Evolutionary conservation across 2,329 filamentous ascomycete species (phyloP).

Genomic region (Orbilia quercus): DNA sequence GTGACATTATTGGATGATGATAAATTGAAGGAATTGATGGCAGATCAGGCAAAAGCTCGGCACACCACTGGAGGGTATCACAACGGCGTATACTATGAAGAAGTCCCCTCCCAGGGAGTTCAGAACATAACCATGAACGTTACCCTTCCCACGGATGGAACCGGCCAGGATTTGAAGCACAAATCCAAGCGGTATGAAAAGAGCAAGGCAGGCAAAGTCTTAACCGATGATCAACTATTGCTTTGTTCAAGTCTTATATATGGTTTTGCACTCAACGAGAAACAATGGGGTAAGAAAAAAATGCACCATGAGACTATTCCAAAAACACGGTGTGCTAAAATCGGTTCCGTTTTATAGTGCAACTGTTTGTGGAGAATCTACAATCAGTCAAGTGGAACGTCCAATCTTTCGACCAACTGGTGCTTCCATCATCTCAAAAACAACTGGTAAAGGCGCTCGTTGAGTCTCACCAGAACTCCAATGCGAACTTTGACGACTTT

Average conservation of each 20-base stretch:
- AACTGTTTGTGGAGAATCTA: constrained; percentile 83
- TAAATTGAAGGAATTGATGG: constrained; percentile 28
- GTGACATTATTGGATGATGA: constrained; percentile 36
- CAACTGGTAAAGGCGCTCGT: constrained; percentile 65
- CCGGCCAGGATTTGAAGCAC: constrained; percentile 55
- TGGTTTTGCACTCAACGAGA: constrained; percentile 87
- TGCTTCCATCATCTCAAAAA: constrained; percentile 61
- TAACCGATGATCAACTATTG: constrained; percentile 81
- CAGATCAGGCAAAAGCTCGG: constrained; percentile 6
- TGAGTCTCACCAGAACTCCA: constrained; percentile 65
- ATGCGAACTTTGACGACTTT: constrained; percentile 66
- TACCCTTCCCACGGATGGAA: constrained; percentile 58
- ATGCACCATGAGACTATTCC: neutral
- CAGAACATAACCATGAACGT: constrained; percentile 56
- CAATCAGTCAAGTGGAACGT: constrained; percentile 74
- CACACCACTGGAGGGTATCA: constrained; percentile 37
- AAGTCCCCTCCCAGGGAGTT: constrained; percentile 32
- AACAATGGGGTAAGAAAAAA: constrained; percentile 73
- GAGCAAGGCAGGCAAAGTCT: constrained; percentile 36
- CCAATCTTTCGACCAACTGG: constrained; percentile 61
- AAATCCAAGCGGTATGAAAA: constrained; percentile 15
- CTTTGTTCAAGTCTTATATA: constrained; percentile 85
- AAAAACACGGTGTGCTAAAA: neutral
- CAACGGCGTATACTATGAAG: constrained; percentile 49
- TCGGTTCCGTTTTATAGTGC: constrained; percentile 65